Base-by-base conservation (phyloP, 2,329 filamentous ascomycete species). In the Sporothrix pseudoabietina region DNA sequence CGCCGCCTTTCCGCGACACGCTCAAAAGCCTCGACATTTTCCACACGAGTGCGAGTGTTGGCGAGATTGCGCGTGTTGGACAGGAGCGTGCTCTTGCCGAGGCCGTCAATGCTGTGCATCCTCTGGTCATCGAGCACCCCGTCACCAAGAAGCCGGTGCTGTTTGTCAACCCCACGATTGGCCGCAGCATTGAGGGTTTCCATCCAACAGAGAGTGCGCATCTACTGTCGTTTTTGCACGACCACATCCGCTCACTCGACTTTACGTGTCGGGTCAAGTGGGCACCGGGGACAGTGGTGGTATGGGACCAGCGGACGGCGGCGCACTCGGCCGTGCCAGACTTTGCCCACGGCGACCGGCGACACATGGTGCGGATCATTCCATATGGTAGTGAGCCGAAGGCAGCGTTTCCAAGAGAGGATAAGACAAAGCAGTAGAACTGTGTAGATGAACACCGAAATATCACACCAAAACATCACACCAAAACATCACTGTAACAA, bases 131-230 rank as follows among this genome's bases (percentile, higher is more conserved):
- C n/a, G 94, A 92, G 0, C 94, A 97, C 79, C 93, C 94, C 0
- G 89, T 86, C 7, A 97, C 94, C 0, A 92, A 92, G 14, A 92
- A 96, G 81, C 97, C 96, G 83, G 91, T 92, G 0, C 83, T 97
- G 6, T 97, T 88, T 77, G 88, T 97, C 44, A 97, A 96, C 80
- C 71, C 74, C 16, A 65, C 74, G 3, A 75, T 73, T 19, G 71
- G 71, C 5, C 71, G 74, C 19, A 14, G 7, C 9, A 94, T 97
- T 71, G 87, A 95, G 0, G 93, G 93, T 7, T 89, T 91, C 79
- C 96, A 97, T 83, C 92, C 93, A 78, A 93, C 97, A 79, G 94
- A 97, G 79, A 93, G 90, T 2, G 93, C 96, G 75, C 61, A 65
- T 6, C 47, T 85, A 0, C 77, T 85, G 0, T 80, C 83, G 52